Conservation (phyloP, 768 basidiomycete genomes). For the Leccinum variicolor region DNA sequence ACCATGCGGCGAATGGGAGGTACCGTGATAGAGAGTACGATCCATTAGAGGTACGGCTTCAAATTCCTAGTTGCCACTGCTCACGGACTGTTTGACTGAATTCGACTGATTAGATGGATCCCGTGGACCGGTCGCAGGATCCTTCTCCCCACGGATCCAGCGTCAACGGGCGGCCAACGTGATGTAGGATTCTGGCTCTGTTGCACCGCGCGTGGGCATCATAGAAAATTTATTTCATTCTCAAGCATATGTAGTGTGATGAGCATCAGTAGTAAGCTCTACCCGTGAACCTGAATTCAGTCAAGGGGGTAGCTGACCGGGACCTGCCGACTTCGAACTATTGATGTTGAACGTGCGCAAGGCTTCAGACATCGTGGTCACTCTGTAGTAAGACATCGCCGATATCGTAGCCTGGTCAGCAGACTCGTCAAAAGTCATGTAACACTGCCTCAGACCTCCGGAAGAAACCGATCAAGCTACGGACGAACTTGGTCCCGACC, state of each 20-base stretch:
- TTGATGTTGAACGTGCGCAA: no score
- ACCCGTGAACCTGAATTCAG: not conserved
- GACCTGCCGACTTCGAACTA: no score
- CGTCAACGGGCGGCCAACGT: conserved; percentile 23
- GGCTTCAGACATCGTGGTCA: no score
- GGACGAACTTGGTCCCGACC: no score
- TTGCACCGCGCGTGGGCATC: not conserved
- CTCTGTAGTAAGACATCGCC: no score
- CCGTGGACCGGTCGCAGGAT: conserved; percentile 18
- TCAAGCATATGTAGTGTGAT: conserved; percentile 1
- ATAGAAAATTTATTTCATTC: not conserved
- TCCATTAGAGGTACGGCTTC: conserved; percentile 11
- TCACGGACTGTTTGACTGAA: not conserved
- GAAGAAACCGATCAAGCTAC: no score
- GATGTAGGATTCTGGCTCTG: conserved; percentile 10
- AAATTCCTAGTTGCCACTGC: not conserved
- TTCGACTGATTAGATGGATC: conserved; percentile 6
- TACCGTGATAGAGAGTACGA: conserved; percentile 27
- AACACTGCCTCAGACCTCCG: no score
- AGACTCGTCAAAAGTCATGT: no score
- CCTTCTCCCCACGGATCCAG: conserved; percentile 20
- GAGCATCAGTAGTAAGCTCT: not conserved
- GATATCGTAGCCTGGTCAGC: no score
- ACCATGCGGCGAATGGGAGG: conserved; percentile 24
- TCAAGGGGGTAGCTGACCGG: not conserved